Conservation (phyloP, 306 rosid species). For the Quillaja saponaria region DNA sequence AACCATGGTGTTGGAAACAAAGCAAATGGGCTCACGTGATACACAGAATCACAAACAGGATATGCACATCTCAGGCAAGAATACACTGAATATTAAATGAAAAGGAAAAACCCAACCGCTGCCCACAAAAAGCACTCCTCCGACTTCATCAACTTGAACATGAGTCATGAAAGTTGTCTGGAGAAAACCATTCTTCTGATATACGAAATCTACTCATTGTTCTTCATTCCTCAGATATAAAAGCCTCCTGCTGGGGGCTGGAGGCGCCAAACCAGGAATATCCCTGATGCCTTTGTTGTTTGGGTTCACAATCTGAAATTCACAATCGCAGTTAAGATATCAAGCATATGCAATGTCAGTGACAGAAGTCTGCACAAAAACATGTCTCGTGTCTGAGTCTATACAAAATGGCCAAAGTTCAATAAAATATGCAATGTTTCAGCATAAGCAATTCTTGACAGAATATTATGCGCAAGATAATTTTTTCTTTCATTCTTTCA, state of each 20-base stretch:
- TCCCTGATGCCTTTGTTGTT: slow-evolving; percentile 77
- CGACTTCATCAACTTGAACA: slow-evolving; percentile 30
- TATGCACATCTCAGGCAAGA: slow-evolving; percentile 67
- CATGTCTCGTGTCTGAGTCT: background rate
- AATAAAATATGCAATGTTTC: background rate
- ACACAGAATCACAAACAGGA: slow-evolving; percentile 57
- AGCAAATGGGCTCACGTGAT: slow-evolving; percentile 50
- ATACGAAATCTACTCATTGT: slow-evolving; percentile 37
- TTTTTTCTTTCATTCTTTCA: slow-evolving; percentile 7
- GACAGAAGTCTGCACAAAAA: background rate
- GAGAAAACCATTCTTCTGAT: slow-evolving; percentile 34
- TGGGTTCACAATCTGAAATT: slow-evolving; percentile 80
- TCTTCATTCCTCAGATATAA: slow-evolving; percentile 58
- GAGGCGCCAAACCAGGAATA: slow-evolving; percentile 97
- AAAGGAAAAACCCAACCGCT: slow-evolving; percentile 24
- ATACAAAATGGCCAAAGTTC: background rate
- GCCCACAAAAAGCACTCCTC: slow-evolving; percentile 44
- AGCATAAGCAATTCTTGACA: slow-evolving; percentile 8
- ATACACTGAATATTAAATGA: slow-evolving; percentile 27
- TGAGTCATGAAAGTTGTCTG: slow-evolving; percentile 29
- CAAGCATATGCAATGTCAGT: background rate
- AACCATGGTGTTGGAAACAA: slow-evolving; percentile 46
- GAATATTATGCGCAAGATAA: slow-evolving; percentile 1
- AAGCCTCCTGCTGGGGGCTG: slow-evolving; percentile 87
- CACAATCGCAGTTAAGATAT: background rate